Evolutionary conservation across 768 basidiomycete genomes (phyloP).

Genomic region (Trametes coccinea): DNA sequence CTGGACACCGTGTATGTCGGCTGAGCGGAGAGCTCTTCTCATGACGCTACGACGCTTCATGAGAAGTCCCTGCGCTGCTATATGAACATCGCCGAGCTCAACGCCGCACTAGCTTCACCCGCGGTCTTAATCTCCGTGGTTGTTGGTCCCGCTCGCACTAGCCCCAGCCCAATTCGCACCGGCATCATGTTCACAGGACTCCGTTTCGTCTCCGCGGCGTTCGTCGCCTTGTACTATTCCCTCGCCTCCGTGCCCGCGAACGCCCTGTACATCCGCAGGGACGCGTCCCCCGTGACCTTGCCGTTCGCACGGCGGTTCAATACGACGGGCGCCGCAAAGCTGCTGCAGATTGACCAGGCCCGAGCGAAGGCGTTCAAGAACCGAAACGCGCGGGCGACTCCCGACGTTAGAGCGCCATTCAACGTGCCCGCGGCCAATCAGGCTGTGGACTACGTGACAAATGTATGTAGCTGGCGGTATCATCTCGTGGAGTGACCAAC

Average conservation of each 20-base stretch:
- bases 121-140: slow-evolving; percentile 12
- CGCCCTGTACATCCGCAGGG: slow-evolving; percentile 3
- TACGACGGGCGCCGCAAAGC: slow-evolving; percentile 17
- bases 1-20: not conserved
- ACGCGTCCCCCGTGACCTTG: slow-evolving; percentile 21
- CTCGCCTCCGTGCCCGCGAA: not conserved
- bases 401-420: not conserved
- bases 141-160: not conserved
- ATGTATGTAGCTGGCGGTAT: not conserved
- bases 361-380: slow-evolving; percentile 16
- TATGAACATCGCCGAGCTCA: not conserved
- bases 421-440: slow-evolving; percentile 22
- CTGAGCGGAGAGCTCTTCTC: too few relatives aligned
- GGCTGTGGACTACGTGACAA: slow-evolving; percentile 28
- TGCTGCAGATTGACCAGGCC: slow-evolving; percentile 23
- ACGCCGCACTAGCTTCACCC: slow-evolving; percentile 9
- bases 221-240: not conserved
- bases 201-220: not conserved
- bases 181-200: slow-evolving; percentile 12
- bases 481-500: not conserved
- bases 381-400: slow-evolving; percentile 22
- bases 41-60: not conserved
- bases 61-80: slow-evolving; percentile 4
- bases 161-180: not conserved
- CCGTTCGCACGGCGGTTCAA: slow-evolving; percentile 25